Evolutionary conservation across 106 monocot genomes (phyloP).

Genomic region (Dendrobium huoshanense): DNA sequence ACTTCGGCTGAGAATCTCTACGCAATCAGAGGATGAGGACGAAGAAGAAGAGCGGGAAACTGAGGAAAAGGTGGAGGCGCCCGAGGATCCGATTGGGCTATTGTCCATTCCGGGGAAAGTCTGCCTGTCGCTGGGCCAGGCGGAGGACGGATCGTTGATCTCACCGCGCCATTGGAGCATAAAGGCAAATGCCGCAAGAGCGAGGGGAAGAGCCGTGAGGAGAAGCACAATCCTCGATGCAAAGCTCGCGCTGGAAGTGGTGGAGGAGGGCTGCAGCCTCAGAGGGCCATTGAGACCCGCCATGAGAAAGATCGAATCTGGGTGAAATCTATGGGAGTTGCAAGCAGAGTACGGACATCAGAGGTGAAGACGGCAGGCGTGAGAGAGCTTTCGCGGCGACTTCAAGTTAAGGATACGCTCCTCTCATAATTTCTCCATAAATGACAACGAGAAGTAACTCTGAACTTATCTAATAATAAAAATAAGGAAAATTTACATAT

Average conservation of each 20-base stretch:
- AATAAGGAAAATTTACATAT: no score
- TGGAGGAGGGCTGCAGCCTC: slow-evolving; percentile 12
- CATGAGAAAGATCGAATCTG: slow-evolving; percentile 16
- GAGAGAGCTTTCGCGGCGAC: no score
- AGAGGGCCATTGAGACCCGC: slow-evolving; percentile 30
- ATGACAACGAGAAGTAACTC: no score
- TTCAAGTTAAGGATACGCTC: no score
- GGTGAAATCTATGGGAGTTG: not conserved
- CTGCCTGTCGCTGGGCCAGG: slow-evolving; percentile 50
- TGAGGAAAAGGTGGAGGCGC: not conserved
- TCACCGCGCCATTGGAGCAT: slow-evolving; percentile 96
- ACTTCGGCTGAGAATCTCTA: slow-evolving; percentile 45
- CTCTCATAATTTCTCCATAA: no score
- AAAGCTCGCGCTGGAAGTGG: slow-evolving; percentile 21
- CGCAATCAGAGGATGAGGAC: slow-evolving; percentile 47
- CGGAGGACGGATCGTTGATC: slow-evolving; percentile 56
- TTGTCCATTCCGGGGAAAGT: slow-evolving; percentile 90
- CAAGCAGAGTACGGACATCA: no score
- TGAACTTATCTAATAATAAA: no score
- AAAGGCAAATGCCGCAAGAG: slow-evolving; percentile 76
- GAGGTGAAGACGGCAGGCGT: no score
- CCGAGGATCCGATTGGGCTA: slow-evolving; percentile 40
- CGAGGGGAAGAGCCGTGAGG: slow-evolving; percentile 62
- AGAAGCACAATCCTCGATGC: slow-evolving; percentile 60
- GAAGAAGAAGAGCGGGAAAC: slow-evolving; percentile 19